Base-by-base conservation (phyloP, 441 rosid species). In the Cnidoscolus chayamansa region DNA sequence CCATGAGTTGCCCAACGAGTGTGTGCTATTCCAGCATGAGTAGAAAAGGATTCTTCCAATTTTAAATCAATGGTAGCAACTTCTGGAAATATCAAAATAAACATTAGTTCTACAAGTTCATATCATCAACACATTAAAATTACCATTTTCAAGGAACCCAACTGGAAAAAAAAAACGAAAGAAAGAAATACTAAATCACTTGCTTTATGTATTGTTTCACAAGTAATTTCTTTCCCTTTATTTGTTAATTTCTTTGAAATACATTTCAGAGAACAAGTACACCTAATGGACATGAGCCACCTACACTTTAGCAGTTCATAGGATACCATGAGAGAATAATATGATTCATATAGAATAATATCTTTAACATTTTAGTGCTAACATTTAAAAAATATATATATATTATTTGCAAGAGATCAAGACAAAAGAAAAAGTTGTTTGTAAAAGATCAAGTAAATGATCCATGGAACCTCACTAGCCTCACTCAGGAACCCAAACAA, bases 1-100 rank as follows among this genome's bases (percentile, higher is more conserved):
- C 99, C 98, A 76, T 95, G 99, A 62, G 99, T 92, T 30, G 98
- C 98, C 98, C 98, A 95, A 43, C 99, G 84, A 0, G 98, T 95
- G 79, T 95, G 99, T 6, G 98, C 99, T 77, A 95, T 95, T 32
- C 98, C 96, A 65, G 96, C 99, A 82, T 95, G 99, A 47, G 80
- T 61, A 43, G 79, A 68, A 75, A 90, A 89, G 0, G 86, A 86
- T 77, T 89, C 88, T 68, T 87, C 93, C 89, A 92, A 76, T 76
- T 95, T 82, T 66, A 95, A 84, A 73, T 84, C 88, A 10, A 75
- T 83, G 19, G 71, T 72, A 55, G 87, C 86, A 74, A 88, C 86
- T 68, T 95, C 99, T 95, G 91, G 40, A 79, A 75, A 65, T 0
- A 54, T 16, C 51, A 68, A 57, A 66, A 70, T 49, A 65, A 72